Conservation (phyloP, 2,329 filamentous ascomycete species). For the Exophiala sp. region DNA sequence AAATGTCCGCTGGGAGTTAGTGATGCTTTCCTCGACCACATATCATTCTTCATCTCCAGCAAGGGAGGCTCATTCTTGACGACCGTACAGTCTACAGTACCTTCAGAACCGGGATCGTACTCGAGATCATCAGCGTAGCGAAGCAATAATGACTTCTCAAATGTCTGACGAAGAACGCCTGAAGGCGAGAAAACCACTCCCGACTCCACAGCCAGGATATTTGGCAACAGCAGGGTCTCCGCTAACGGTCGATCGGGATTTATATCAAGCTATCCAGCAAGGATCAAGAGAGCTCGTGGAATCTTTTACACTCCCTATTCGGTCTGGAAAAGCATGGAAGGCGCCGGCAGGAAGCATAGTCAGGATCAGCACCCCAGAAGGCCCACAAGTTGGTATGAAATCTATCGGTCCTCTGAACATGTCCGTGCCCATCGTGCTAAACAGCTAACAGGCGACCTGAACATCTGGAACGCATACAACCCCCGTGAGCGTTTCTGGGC, state of each 20-base stretch:
- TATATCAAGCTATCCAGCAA: conserved; percentile 28
- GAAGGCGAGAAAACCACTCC: conserved; percentile 20
- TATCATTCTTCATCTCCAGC: too few relatives aligned
- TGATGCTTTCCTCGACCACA: too few relatives aligned
- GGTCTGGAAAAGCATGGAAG: conserved; percentile 70
- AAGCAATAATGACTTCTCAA: neutral
- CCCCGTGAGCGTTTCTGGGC: conserved; percentile 82
- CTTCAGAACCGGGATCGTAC: too few relatives aligned
- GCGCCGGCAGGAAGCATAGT: conserved; percentile 66
- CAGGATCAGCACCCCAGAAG: conserved; percentile 70
- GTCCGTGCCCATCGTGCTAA: neutral
- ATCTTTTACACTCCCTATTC: conserved; percentile 65
- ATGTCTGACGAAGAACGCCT: conserved; percentile 17
- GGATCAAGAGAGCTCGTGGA: conserved; percentile 26
- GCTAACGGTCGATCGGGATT: conserved; percentile 23
- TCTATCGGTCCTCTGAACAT: neutral
- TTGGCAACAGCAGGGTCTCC: conserved; percentile 26
- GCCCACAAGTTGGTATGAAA: conserved; percentile 62
- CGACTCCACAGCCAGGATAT: conserved; percentile 29
- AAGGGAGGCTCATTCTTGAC: too few relatives aligned
- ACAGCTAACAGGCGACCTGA: conserved; percentile 61
- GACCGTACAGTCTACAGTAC: too few relatives aligned
- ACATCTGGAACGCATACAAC: conserved; percentile 75
- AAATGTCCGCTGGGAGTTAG: too few relatives aligned
- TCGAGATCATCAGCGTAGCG: too few relatives aligned